Conservation (phyloP, 345 rosid genomes). For the Populus simonii region DNA sequence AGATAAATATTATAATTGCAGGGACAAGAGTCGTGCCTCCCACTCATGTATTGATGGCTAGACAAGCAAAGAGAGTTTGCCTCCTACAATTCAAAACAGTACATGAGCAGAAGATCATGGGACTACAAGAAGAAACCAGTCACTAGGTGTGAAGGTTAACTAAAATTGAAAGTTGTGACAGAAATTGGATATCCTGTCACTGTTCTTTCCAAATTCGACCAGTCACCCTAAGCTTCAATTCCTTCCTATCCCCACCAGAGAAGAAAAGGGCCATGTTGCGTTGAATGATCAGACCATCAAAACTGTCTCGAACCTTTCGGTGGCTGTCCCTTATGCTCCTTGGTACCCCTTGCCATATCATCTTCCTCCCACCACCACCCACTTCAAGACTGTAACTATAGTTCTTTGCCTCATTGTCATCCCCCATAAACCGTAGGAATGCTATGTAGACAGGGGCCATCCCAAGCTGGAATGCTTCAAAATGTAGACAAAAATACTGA, state of each 20-base stretch:
- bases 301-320: slow-evolving; percentile 74
- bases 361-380: slow-evolving; percentile 77
- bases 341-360: slow-evolving; percentile 79
- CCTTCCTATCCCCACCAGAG: slow-evolving; percentile 77
- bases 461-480: slow-evolving; percentile 80
- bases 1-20: slow-evolving; percentile 9
- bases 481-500: slow-evolving; percentile 73
- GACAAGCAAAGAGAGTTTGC: slow-evolving; percentile 62
- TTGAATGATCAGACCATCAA: slow-evolving; percentile 75
- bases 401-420: slow-evolving; percentile 72
- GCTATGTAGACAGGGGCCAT: slow-evolving; percentile 78
- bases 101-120: slow-evolving; percentile 22
- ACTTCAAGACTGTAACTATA: slow-evolving; percentile 80
- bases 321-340: slow-evolving; percentile 79
- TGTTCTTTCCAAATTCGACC: slow-evolving; percentile 88
- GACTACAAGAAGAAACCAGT: slow-evolving; percentile 12
- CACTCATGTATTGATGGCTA: slow-evolving; percentile 33
- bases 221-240: slow-evolving; percentile 72
- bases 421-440: slow-evolving; percentile 75
- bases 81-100: slow-evolving; percentile 26
- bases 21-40: slow-evolving; percentile 17
- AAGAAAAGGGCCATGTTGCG: slow-evolving; percentile 81
- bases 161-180: not conserved
- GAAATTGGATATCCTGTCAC: slow-evolving; percentile 17
- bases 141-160: slow-evolving; percentile 9